phyloP scores from a whole-genome alignment of 1,139 yeast genomes.

The Groenewaldozyma sp. region DNA sequence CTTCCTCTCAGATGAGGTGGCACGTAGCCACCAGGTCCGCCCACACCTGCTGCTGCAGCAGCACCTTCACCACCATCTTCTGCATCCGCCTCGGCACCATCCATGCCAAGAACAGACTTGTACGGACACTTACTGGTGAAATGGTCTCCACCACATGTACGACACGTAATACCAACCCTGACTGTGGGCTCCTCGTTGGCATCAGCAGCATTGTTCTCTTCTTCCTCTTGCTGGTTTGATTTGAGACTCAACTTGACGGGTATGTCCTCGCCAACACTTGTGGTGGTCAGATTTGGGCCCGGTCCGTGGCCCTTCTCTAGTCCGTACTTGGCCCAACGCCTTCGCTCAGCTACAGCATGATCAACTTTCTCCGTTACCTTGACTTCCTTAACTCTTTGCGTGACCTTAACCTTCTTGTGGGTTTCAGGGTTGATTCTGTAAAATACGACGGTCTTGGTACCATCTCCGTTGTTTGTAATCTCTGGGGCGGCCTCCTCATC shows the following conservation, averaged over 20 bases:
- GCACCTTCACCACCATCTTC: slow-evolving; percentile 32
- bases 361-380: slow-evolving; percentile 72
- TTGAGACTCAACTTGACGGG: slow-evolving; percentile 27
- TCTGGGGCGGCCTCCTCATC: slow-evolving; percentile 39
- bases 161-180: slow-evolving; percentile 53
- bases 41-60: slow-evolving; percentile 30
- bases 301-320: slow-evolving; percentile 65
- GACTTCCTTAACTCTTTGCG: slow-evolving; percentile 74
- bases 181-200: slow-evolving; percentile 53
- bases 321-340: slow-evolving; percentile 59
- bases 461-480: slow-evolving; percentile 70
- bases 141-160: slow-evolving; percentile 92
- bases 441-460: slow-evolving; percentile 80
- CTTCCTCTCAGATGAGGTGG: slow-evolving; percentile 73
- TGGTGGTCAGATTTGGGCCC: slow-evolving; percentile 80
- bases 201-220: slow-evolving; percentile 60
- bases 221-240: slow-evolving; percentile 22
- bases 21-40: slow-evolving; percentile 41
- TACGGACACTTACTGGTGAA: slow-evolving; percentile 94
- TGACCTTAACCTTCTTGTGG: slow-evolving; percentile 79
- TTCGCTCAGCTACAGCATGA: slow-evolving; percentile 34
- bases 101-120: slow-evolving; percentile 74
- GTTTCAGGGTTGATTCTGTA: slow-evolving; percentile 59
- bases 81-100: slow-evolving; percentile 32
- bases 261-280: slow-evolving; percentile 83